Base-by-base conservation (phyloP, 1,284 basidiomycete genomes). In the Ganoderma lingzhi region DNA sequence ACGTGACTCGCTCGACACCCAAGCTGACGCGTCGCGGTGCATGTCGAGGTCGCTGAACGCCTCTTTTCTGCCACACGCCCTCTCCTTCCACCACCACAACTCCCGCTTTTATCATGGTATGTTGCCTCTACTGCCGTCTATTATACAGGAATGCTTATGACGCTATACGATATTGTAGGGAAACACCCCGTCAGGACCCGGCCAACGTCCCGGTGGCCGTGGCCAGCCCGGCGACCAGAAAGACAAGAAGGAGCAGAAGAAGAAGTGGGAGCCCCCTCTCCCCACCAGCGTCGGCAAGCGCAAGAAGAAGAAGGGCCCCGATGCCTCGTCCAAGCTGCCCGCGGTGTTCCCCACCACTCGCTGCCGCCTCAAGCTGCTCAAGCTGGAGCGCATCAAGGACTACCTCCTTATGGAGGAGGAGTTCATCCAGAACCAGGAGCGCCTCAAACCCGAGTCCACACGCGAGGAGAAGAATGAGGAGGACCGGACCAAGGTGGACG, bases 181-280 rank as follows among this genome's bases (percentile, higher is more conserved):
- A 79, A 93, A 96, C 80, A 83, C 89, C 80, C 88, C 93, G 69
- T 96, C 94, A 51, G 92, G 91, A 75, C 86, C 87, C 14, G 86
- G 87, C 41, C 65, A 67, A 77, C 79, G 79, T 70, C 75, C 65
- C 56, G 78, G 82, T 79, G 75, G 74, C 74, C 80, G 69, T 73
- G 82, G 74, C 75, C 79, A 79, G 78, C 79, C 81, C 77, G 79
- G 80, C 68, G 78, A 83, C 73, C 87, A 91, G 75, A 88, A 90
- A 75, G 85, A 86, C 76, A 89, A 89, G 80, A 83, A 89, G 66
- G 87, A 91, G 78, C 87, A 91, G 84, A 95, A 96, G 88, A 96
- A 97, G 90, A 98, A 99, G 85, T 99, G 97, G 97, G 98, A 99
- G 82, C 97, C 98, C 14, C 98, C 98, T 73, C 90, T 99, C 64